phyloP scores from a whole-genome alignment of 768 basidiomycete genomes.

The Coprinopsis sp. region DNA sequence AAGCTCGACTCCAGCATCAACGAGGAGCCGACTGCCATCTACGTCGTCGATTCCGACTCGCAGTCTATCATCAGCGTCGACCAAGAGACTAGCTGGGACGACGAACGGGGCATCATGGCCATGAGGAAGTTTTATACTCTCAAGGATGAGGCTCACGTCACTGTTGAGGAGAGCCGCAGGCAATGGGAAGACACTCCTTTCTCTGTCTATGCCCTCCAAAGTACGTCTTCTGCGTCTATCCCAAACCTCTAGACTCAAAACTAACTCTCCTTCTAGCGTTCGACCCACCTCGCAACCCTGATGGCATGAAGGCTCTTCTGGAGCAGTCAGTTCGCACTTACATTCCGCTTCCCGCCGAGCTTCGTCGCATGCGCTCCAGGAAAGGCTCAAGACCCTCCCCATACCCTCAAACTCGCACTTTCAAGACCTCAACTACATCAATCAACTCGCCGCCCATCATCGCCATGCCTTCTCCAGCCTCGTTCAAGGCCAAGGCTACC shows the following conservation, averaged over 20 bases:
- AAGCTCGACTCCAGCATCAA: slow-evolving; percentile 35
- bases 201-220: slow-evolving; percentile 67
- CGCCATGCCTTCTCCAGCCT: not conserved
- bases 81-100: slow-evolving; percentile 49
- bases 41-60: slow-evolving; percentile 54
- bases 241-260: not conserved
- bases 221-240: slow-evolving; percentile 37
- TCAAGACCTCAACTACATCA: slow-evolving; percentile 42
- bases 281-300: slow-evolving; percentile 58
- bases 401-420: slow-evolving; percentile 52
- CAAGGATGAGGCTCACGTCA: slow-evolving; percentile 60
- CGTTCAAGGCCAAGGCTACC: not conserved
- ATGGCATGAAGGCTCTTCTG: slow-evolving; percentile 68
- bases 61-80: slow-evolving; percentile 33
- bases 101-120: slow-evolving; percentile 61
- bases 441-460: not conserved
- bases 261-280: slow-evolving; percentile 46
- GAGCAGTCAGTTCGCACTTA: slow-evolving; percentile 70
- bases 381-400: slow-evolving; percentile 71
- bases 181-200: slow-evolving; percentile 69
- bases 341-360: slow-evolving; percentile 68
- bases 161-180: slow-evolving; percentile 62
- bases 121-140: slow-evolving; percentile 67
- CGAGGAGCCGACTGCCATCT: slow-evolving; percentile 35
- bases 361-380: slow-evolving; percentile 60